Conservation (phyloP, 768 basidiomycete genomes). For the Cystobasidium tubakii region DNA sequence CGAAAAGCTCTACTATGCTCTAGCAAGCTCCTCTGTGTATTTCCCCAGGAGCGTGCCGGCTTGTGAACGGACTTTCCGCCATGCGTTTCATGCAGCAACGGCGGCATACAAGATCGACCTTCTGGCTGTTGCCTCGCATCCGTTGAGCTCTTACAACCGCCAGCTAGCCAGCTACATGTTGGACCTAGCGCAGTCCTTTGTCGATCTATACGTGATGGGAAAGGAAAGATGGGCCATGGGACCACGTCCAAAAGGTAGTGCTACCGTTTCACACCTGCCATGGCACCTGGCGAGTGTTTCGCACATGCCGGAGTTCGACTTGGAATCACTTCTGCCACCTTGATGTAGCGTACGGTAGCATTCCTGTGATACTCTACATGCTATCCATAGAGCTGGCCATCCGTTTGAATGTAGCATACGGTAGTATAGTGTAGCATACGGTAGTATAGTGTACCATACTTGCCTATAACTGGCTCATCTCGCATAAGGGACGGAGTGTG, state of each 20-base stretch:
- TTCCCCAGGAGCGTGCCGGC: background rate
- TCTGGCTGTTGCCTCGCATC: constrained; percentile 1
- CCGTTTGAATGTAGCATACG: too few species aligned
- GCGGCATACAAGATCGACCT: constrained; percentile 6
- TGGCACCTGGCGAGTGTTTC: constrained; percentile 17
- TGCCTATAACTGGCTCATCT: too few species aligned
- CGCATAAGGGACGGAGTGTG: too few species aligned
- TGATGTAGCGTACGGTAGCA: constrained; percentile 23
- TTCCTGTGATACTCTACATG: too few species aligned
- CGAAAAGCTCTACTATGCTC: background rate
- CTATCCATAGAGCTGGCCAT: too few species aligned
- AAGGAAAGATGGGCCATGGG: constrained; percentile 10
- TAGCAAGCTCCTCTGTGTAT: background rate
- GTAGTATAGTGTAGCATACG: too few species aligned
- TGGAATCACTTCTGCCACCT: constrained; percentile 12
- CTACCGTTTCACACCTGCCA: background rate
- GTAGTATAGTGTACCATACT: too few species aligned
- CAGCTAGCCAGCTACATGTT: background rate
- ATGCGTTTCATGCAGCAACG: background rate
- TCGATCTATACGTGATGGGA: constrained; percentile 10
- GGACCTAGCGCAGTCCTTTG: constrained; percentile 16
- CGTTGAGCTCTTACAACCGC: background rate
- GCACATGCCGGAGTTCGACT: background rate
- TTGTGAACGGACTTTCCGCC: background rate
- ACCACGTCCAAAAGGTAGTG: background rate